These are phyloP conservation scores for Sparassis latifolia DNA, from an alignment of 1,284 basidiomycete species.

Conservation along the genomic window DNA sequence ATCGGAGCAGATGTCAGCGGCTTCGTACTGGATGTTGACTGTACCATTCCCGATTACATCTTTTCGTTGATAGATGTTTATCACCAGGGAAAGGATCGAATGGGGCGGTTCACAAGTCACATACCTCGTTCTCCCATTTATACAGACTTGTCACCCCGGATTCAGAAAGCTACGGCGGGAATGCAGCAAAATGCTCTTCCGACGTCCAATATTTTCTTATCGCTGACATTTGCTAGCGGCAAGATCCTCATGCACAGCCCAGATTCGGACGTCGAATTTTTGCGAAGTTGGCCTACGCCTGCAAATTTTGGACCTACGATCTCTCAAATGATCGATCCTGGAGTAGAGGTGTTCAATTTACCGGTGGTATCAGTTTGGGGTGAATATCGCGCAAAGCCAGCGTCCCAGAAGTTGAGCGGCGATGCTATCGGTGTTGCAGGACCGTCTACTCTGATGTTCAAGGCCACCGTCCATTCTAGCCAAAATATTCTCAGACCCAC, in stretches of 20 bases:
- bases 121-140: slow-evolving; percentile 38
- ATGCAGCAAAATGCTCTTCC: slow-evolving; percentile 32
- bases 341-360: slow-evolving; percentile 62
- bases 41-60: slow-evolving; percentile 72
- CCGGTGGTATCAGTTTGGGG: slow-evolving; percentile 82
- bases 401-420: slow-evolving; percentile 29
- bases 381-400: slow-evolving; percentile 63
- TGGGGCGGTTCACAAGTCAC: slow-evolving; percentile 53
- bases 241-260: slow-evolving; percentile 60
- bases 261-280: slow-evolving; percentile 26
- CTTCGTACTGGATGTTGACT: slow-evolving; percentile 82
- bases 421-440: slow-evolving; percentile 24
- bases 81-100: slow-evolving; percentile 71
- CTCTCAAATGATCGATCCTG: slow-evolving; percentile 40
- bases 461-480: slow-evolving; percentile 80
- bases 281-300: slow-evolving; percentile 31
- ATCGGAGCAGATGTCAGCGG: slow-evolving; percentile 77
- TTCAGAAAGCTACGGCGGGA: slow-evolving; percentile 12
- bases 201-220: slow-evolving; percentile 64
- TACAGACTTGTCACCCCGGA: slow-evolving; percentile 7
- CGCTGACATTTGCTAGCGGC: slow-evolving; percentile 77
- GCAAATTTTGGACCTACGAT: slow-evolving; percentile 38
- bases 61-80: slow-evolving; percentile 85
- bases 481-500: slow-evolving; percentile 77
- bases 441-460: slow-evolving; percentile 63